Evolutionary conservation across 2,329 filamentous ascomycete species (phyloP).

Genomic region (Clarireedia hainanense): DNA sequence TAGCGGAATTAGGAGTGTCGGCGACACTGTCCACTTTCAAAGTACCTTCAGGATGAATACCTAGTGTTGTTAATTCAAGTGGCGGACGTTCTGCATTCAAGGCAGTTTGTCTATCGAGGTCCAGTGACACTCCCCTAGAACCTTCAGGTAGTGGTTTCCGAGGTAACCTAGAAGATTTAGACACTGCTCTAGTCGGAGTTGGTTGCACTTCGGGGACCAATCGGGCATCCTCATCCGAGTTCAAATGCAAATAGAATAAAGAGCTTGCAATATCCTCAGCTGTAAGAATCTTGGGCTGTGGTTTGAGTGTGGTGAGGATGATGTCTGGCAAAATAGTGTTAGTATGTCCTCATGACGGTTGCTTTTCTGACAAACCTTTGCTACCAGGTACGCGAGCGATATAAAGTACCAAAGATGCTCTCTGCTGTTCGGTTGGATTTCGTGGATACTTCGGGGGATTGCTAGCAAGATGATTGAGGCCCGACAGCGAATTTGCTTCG

Average conservation of each 20-base stretch:
- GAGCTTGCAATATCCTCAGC: conserved; percentile 79
- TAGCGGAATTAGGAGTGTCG: background rate
- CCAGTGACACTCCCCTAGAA: conserved; percentile 20
- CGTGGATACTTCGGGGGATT: conserved; percentile 82
- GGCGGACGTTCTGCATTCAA: background rate
- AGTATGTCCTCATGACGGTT: background rate
- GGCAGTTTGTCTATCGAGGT: conserved; percentile 9
- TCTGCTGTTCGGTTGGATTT: conserved; percentile 60
- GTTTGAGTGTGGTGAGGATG: conserved; percentile 75
- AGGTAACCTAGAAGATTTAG: conserved; percentile 22
- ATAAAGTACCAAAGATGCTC: conserved; percentile 74
- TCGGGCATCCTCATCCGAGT: conserved; percentile 49
- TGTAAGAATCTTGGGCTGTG: conserved; percentile 80
- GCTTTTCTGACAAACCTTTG: conserved; percentile 50
- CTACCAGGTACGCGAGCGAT: conserved; percentile 90
- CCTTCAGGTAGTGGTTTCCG: conserved; percentile 27
- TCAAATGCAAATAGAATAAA: conserved; percentile 84
- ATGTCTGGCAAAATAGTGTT: conserved; percentile 13
- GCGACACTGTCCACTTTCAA: background rate
- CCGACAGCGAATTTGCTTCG: conserved; percentile 76
- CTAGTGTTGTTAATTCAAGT: background rate
- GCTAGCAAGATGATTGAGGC: conserved; percentile 70
- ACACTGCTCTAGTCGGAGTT: background rate
- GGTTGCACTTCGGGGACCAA: conserved; percentile 28
- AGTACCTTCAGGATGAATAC: background rate